Base-by-base conservation (phyloP, 129 eudicot species). In the Rutidosis leptorrhynchoides region DNA sequence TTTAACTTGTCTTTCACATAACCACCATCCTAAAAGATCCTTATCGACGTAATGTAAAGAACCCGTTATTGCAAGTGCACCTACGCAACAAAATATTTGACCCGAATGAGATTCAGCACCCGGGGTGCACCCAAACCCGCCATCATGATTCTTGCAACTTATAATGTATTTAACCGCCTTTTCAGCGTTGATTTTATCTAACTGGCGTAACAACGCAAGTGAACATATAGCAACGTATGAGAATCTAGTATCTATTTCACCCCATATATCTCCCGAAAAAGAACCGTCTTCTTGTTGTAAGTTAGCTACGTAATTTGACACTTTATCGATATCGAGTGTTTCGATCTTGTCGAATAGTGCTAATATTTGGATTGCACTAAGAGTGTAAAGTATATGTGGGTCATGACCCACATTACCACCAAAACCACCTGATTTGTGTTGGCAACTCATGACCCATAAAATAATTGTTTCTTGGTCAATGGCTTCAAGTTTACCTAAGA, bases 21-120 rank as follows among this genome's bases (percentile, higher is more conserved):
- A 71, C 98, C 98, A 91, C 98, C 98, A 91, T 22, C 98, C 98
- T n/a, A 91, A 91, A 73, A 87, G 90, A 77, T 88, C 96, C 83
- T 85, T 87, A 76, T 91, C 98, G 32, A 91, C 83, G 56, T 79
- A 86, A 82, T 88, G 87, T 28, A 91, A 75, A 75, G 82, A 83
- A 64, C 98, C 95, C 40, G 85, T 88, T 70, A 91, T 85, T 17
- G 96, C 96, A 62, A 91, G 96, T 30, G 98, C 96, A 58, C 81
- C 90, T 69, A 91, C 81, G 72, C 97, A 91, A 70, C 97, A 91
- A 71, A 91, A 91, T 51, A 91, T 91, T 68, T 88, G 98, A 51
- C 98, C 98, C 14, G 96, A 77, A 72, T 91, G 97, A 45, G 96
- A 91, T 73, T 91, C 97, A 16, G 79, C 98, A 68, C 98, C 98